Evolutionary conservation across 2,329 filamentous ascomycete species (phyloP).

Genomic region (Escovopsis weberi): DNA sequence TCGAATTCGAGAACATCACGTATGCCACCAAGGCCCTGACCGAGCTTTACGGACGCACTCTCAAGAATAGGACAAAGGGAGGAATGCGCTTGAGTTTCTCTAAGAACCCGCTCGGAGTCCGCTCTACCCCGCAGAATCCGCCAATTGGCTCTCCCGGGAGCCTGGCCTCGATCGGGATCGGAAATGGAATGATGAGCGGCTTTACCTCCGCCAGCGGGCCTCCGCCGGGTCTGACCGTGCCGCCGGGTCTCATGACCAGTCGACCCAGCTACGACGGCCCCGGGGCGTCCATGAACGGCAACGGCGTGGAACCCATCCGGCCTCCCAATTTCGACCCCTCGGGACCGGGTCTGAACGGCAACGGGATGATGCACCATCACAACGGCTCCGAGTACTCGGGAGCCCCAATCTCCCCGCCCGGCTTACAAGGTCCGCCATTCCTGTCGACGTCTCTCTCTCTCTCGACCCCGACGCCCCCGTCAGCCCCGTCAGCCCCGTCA

Average conservation of each 20-base stretch:
- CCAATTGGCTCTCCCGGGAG: constrained; percentile 22
- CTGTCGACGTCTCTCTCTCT: too few relatives aligned
- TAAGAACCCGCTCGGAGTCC: constrained; percentile 89
- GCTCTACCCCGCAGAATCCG: constrained; percentile 49
- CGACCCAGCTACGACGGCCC: constrained; percentile 11
- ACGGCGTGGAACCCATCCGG: too few relatives aligned
- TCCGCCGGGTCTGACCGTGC: constrained; percentile 65
- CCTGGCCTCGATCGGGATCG: constrained; percentile 33
- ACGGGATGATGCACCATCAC: too few relatives aligned
- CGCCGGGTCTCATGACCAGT: constrained; percentile 47
- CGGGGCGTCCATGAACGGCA: too few relatives aligned
- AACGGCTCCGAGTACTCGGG: too few relatives aligned
- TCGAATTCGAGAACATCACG: constrained; percentile 89
- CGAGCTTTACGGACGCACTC: constrained; percentile 71
- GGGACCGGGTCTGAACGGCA: too few relatives aligned
- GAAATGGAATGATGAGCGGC: constrained; percentile 38
- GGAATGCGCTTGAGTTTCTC: constrained; percentile 94
- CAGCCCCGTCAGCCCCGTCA: too few relatives aligned
- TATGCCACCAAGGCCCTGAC: constrained; percentile 84
- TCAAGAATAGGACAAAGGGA: constrained; percentile 87
- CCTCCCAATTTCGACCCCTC: too few relatives aligned
- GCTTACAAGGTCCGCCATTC: too few relatives aligned
- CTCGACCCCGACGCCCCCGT: too few relatives aligned
- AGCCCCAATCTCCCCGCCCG: too few relatives aligned
- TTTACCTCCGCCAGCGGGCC: constrained; percentile 61